phyloP scores from a whole-genome alignment of 768 basidiomycete genomes.

The Boletus sp. region DNA sequence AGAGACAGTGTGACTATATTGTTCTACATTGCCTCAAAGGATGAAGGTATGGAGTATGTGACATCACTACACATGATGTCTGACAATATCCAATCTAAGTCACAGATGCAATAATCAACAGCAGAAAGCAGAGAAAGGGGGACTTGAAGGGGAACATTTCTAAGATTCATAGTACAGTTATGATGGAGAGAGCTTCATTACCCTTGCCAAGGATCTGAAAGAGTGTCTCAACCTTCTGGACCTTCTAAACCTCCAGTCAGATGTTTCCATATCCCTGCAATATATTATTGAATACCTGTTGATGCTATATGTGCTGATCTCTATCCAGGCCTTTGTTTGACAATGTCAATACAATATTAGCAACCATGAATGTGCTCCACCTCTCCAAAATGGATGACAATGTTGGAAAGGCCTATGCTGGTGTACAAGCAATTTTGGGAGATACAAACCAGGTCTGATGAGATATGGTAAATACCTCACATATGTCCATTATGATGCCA shows the following conservation, averaged over 20 bases:
- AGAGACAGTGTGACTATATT: too few species aligned
- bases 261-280: not conserved
- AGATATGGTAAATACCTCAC: not conserved
- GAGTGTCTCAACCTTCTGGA: constrained; percentile 1
- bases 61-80: not conserved
- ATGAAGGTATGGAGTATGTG: not conserved
- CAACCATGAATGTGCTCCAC: not conserved
- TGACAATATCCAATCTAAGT: too few species aligned
- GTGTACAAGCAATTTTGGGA: not conserved
- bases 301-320: too few species aligned
- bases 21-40: too few species aligned
- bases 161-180: not conserved
- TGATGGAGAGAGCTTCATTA: not conserved
- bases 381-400: not conserved
- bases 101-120: not conserved
- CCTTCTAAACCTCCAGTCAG: not conserved
- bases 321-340: not conserved
- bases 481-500: not conserved
- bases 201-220: not conserved
- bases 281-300: too few species aligned
- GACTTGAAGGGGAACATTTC: not conserved
- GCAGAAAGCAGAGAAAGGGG: not conserved
- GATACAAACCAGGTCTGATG: not conserved
- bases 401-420: not conserved
- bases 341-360: not conserved